Conservation (phyloP, 495 filamentous ascomycete genomes). For the Xylaria telfairii region DNA sequence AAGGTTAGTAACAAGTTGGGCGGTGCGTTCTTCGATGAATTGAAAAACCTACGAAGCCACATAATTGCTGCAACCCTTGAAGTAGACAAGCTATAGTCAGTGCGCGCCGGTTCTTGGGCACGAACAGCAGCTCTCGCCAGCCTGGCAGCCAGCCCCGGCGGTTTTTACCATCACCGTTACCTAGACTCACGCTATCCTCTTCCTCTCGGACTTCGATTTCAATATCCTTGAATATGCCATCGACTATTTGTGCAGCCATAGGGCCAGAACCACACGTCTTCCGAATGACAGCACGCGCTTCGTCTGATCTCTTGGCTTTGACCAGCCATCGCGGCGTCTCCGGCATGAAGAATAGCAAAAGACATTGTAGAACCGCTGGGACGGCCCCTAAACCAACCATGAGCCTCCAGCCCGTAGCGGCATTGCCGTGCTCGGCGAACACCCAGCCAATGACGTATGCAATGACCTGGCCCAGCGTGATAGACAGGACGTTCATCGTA, state of each 20-base stretch:
- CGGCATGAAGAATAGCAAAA: conserved; percentile 70
- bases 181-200: conserved; percentile 52
- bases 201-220: conserved; percentile 74
- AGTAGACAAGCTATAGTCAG: conserved; percentile 83
- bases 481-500: conserved; percentile 77
- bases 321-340: conserved; percentile 90
- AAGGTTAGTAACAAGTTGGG: conserved; percentile 25
- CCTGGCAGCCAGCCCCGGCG: conserved; percentile 47
- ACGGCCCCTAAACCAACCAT: conserved; percentile 86
- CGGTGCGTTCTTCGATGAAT: neutral
- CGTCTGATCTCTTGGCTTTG: conserved; percentile 62
- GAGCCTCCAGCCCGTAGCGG: conserved; percentile 76
- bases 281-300: conserved; percentile 66
- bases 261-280: conserved; percentile 66
- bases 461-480: conserved; percentile 84
- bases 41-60: conserved; percentile 72
- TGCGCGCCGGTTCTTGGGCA: conserved; percentile 75
- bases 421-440: conserved; percentile 58
- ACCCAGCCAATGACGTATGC: conserved; percentile 81
- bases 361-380: conserved; percentile 74
- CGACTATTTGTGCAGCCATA: conserved; percentile 53
- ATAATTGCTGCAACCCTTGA: conserved; percentile 88
- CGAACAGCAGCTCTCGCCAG: conserved; percentile 60
- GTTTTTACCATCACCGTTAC: conserved; percentile 34
- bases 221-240: conserved; percentile 66